Evolutionary conservation across 371 early-diverging fungal genomes (phyloP), one percentile per base, ranked within the genome.

Genomic region (Lichtheimia ornata): DNA sequence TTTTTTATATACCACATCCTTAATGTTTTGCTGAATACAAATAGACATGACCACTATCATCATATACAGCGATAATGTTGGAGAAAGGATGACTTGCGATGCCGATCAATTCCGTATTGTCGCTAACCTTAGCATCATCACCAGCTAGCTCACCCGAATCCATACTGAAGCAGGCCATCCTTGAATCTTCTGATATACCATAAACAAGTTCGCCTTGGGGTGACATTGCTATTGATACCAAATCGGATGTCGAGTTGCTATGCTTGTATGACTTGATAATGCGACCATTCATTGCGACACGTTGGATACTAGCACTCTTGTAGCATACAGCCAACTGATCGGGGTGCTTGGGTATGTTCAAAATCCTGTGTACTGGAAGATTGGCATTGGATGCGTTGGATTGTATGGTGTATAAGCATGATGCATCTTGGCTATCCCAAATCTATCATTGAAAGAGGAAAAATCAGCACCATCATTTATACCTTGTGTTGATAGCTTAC

Each of bases 121-220:
- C 88, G 5, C 81, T 70, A 4, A 86, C 55, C 53, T 74, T 76
- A 17, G 64, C 45, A 4, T 61, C 45, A 4, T 61, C 62, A 3
- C 65, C 73, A 9, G 64, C 60, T 12, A 62, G 40, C 20, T 63
- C 57, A 0, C 91, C 92, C 14, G 83, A 79, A 22, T 83, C 78
- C 0, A 82, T 62, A 27, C 79, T 69, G 61, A 89, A 89, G 42
- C 83, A 83, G 44, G 87, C 84, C 59, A 92, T 53, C 0, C 62
- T 56, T 0, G 81, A 74, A 47, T 82, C 83, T 67, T 91, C 92
- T 0, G 85, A 77, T 1, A 93, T 77, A 43, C 86, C 84, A 65
- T 93, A 90, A 2, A 91, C 72, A 63, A 84, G 84, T 61, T 92
- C 90, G 6, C 93, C 91, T 53, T 89, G 89, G 0, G 92, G 84